Evolutionary conservation across 1,284 basidiomycete species (phyloP).

Genomic region (Cutaneotrichosporon mucoides): DNA sequence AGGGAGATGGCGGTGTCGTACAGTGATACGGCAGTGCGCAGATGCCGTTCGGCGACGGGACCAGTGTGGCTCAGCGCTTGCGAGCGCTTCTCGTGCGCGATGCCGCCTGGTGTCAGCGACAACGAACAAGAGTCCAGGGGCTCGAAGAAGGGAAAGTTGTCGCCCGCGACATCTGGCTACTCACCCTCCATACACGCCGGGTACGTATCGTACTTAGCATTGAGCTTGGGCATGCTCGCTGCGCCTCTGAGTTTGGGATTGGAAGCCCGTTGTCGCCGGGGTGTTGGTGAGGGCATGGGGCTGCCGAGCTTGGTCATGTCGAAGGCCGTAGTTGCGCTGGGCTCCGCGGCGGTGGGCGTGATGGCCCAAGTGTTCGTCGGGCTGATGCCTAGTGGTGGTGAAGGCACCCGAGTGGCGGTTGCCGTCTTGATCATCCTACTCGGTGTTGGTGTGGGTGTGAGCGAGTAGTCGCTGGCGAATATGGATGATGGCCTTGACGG

Average conservation of each 20-base stretch:
- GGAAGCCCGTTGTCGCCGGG: background rate
- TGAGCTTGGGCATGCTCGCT: background rate
- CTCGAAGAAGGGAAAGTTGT: background rate
- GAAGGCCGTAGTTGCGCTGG: too few species aligned
- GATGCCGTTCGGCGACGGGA: conserved; percentile 43
- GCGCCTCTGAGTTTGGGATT: background rate
- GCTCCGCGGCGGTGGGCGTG: too few species aligned
- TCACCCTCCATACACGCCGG: conserved; percentile 41
- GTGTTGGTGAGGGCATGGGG: too few species aligned
- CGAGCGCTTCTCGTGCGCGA: conserved; percentile 41
- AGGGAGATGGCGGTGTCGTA: conserved; percentile 33
- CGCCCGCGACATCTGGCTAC: conserved; percentile 8
- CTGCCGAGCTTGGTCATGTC: background rate
- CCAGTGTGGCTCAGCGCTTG: conserved; percentile 34
- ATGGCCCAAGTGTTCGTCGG: background rate
- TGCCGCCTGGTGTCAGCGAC: conserved; percentile 24
- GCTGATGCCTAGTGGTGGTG: background rate
- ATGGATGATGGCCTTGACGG: background rate
- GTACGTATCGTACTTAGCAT: background rate
- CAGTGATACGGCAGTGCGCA: conserved; percentile 38
- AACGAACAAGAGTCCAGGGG: background rate
- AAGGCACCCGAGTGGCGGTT: background rate
- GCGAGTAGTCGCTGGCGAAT: background rate
- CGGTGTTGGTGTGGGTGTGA: background rate
- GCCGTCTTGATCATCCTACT: background rate